A percentile compares a stretch with the other conserved stretches of the same genome.
phyloP scores from a whole-genome alignment of 495 filamentous ascomycete species.

The Xylaria telfairii region DNA sequence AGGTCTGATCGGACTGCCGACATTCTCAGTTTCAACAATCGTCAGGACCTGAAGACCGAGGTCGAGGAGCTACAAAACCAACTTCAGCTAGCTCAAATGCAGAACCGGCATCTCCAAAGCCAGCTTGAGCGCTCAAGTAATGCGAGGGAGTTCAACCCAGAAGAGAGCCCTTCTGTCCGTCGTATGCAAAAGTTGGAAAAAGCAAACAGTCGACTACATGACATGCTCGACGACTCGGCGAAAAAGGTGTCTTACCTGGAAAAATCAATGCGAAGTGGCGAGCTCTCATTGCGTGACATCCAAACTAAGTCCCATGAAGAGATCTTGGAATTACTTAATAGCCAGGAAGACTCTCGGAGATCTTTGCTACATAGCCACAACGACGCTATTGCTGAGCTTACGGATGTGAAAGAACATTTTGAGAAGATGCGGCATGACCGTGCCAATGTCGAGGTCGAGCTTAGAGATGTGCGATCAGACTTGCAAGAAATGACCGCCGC shows the following conservation, averaged over 20 bases:
- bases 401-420: conserved; percentile 82
- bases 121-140: conserved; percentile 72
- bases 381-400: conserved; percentile 79
- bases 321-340: conserved; percentile 90
- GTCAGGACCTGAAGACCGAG: conserved; percentile 90
- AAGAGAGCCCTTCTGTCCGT: conserved; percentile 83
- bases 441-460: conserved; percentile 81
- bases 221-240: conserved; percentile 91
- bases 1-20: conserved; percentile 90
- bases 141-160: conserved; percentile 63
- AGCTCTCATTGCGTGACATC: conserved; percentile 87
- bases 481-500: conserved; percentile 77
- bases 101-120: conserved; percentile 90
- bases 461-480: conserved; percentile 83
- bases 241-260: conserved; percentile 93
- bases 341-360: conserved; percentile 87
- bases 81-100: conserved; percentile 94
- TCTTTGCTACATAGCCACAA: conserved; percentile 85
- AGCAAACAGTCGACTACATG: conserved; percentile 89
- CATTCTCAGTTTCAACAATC: conserved; percentile 84
- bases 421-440: conserved; percentile 84
- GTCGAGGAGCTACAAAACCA: conserved; percentile 94
- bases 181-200: conserved; percentile 91
- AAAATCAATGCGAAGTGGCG: conserved; percentile 83
- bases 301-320: conserved; percentile 95